These are phyloP conservation scores for Blastobotrys apis DNA, from an alignment of 1,139 yeast genomes.

Conservation along the genomic window DNA sequence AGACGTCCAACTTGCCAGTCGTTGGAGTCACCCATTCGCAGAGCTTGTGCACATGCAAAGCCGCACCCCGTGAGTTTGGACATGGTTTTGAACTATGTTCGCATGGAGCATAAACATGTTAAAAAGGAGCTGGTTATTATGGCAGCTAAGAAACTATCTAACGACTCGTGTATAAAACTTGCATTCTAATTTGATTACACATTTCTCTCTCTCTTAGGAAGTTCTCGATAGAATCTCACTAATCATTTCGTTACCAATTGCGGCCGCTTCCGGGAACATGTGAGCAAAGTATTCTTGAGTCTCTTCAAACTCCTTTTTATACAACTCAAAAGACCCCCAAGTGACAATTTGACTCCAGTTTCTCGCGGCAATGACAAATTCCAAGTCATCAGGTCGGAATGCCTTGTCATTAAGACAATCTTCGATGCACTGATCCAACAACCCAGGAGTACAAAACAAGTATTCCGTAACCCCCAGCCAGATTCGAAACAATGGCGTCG, in stretches of 20 bases:
- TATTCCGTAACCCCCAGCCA: slow-evolving; percentile 93
- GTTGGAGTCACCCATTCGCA: not conserved
- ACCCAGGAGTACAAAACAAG: slow-evolving; percentile 75
- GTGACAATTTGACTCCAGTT: slow-evolving; percentile 79
- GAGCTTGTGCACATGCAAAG: no score
- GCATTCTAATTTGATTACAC: not conserved
- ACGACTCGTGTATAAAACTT: not conserved
- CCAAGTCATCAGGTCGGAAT: slow-evolving; percentile 81
- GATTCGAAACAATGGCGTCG: slow-evolving; percentile 88
- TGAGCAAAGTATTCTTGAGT: slow-evolving; percentile 80
- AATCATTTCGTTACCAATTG: slow-evolving; percentile 94
- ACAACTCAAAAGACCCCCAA: slow-evolving; percentile 69
- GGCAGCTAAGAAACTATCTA: no score
- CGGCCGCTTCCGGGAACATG: slow-evolving; percentile 84
- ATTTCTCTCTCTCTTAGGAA: not conserved
- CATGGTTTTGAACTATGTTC: no score
- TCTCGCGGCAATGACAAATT: slow-evolving; percentile 43
- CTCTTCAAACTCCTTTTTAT: slow-evolving; percentile 65
- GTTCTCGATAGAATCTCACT: slow-evolving; percentile 54
- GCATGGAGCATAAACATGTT: no score
- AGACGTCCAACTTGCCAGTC: not conserved
- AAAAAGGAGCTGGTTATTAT: not conserved
- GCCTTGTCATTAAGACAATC: slow-evolving; percentile 64
- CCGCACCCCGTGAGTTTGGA: no score
- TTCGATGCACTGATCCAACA: slow-evolving; percentile 71